A percentile compares a stretch with the other conserved stretches of the same genome.
Conservation (phyloP, 768 basidiomycete species). For the Lanmaoa pseudosensibilis region DNA sequence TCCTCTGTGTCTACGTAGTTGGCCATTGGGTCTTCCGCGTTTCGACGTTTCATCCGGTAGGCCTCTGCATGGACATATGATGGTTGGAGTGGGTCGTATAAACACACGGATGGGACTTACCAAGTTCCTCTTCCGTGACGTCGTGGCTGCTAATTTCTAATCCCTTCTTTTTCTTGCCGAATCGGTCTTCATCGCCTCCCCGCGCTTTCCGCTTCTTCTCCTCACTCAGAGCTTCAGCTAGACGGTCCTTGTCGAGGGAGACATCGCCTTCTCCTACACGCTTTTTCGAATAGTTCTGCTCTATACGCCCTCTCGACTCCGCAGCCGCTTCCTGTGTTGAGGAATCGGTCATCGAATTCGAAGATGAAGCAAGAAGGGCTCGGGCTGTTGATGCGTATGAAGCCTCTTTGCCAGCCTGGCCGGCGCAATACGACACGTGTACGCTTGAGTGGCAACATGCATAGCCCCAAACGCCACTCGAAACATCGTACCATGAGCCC, state of each 20-base stretch:
- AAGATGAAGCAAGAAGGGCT: slow-evolving; percentile 53
- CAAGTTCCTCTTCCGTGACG: slow-evolving; percentile 86
- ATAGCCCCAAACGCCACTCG: slow-evolving; percentile 83
- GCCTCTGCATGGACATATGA: slow-evolving; percentile 58
- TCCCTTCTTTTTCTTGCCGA: slow-evolving; percentile 61
- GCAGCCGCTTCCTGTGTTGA: slow-evolving; percentile 33
- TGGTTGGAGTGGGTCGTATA: slow-evolving; percentile 8
- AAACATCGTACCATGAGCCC: slow-evolving; percentile 90
- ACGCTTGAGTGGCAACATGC: slow-evolving; percentile 89
- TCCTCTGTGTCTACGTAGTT: slow-evolving; percentile 73
- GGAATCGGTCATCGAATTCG: slow-evolving; percentile 28
- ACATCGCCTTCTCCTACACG: slow-evolving; percentile 80
- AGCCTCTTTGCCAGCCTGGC: slow-evolving; percentile 79
- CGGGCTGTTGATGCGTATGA: slow-evolving; percentile 72
- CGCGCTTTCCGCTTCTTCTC: slow-evolving; percentile 77
- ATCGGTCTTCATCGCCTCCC: slow-evolving; percentile 54
- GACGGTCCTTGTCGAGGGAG: slow-evolving; percentile 66
- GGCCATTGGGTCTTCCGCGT: slow-evolving; percentile 88
- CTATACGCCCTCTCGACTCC: slow-evolving; percentile 42
- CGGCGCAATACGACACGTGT: slow-evolving; percentile 90
- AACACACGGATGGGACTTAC: slow-evolving; percentile 41
- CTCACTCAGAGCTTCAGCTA: slow-evolving; percentile 70
- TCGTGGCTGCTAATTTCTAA: slow-evolving; percentile 60
- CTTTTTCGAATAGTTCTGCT: slow-evolving; percentile 77
- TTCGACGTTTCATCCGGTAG: slow-evolving; percentile 75